Percentiles rank a stretch among this genome's conserved stretches.
These are phyloP conservation scores for Lablab purpureus DNA, from an alignment of 306 rosid genomes.

Conservation along the genomic window DNA sequence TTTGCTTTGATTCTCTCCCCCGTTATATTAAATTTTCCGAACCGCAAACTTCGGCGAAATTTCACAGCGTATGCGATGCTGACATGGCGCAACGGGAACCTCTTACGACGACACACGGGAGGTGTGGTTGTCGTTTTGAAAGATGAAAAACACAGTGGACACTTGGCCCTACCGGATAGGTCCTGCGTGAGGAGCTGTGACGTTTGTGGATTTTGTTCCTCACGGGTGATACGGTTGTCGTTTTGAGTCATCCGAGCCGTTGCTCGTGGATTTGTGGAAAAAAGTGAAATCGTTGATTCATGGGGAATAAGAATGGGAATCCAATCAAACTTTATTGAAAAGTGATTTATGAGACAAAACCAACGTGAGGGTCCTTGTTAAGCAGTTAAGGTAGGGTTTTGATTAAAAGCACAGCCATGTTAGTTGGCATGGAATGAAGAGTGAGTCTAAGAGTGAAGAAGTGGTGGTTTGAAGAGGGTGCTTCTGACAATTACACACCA, in stretches of 20 bases:
- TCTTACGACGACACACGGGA: constrained; percentile 7
- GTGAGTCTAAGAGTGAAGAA: neutral
- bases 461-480: neutral
- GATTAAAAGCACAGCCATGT: constrained; percentile 58
- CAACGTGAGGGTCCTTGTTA: constrained; percentile 65
- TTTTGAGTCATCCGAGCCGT: constrained; percentile 22
- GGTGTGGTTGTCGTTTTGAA: constrained; percentile 19
- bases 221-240: constrained; percentile 36
- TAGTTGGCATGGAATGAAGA: constrained; percentile 49
- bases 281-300: constrained; percentile 9
- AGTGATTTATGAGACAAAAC: constrained; percentile 47
- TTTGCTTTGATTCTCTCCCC: neutral
- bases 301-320: constrained; percentile 21
- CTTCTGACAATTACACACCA: constrained; percentile 62
- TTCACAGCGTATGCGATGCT: constrained; percentile 39
- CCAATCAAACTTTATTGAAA: constrained; percentile 40
- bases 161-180: constrained; percentile 52
- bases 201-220: constrained; percentile 46
- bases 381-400: constrained; percentile 51
- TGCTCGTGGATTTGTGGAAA: constrained; percentile 11
- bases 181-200: constrained; percentile 31
- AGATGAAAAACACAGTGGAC: constrained; percentile 28
- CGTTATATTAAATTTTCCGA: constrained; percentile 19
- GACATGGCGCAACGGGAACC: constrained; percentile 54
- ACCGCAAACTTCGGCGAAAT: constrained; percentile 64